These are phyloP conservation scores for Phytophthora syringae DNA, from an alignment of 352 stramenopile genomes.

Conservation along the genomic window DNA sequence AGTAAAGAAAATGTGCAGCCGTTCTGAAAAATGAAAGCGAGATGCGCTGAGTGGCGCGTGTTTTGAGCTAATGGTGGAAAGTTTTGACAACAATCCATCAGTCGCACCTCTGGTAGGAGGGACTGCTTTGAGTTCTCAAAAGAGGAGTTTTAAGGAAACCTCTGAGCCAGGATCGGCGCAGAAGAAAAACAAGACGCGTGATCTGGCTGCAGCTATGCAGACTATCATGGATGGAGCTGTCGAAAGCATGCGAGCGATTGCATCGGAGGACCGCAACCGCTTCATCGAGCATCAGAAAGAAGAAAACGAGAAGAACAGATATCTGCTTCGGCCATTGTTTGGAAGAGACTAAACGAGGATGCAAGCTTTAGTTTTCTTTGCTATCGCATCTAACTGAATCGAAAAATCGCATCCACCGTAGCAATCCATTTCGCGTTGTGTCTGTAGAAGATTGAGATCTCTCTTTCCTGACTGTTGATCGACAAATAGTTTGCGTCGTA, in stretches of 20 bases:
- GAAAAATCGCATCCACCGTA: not conserved
- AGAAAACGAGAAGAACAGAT: no score
- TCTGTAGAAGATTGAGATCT: no score
- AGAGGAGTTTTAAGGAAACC: not conserved
- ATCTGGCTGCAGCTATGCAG: not conserved
- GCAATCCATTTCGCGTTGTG: no score
- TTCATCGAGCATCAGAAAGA: not conserved
- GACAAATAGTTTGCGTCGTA: no score
- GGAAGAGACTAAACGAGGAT: no score
- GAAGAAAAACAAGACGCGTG: not conserved
- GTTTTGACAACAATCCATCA: constrained; percentile 6
- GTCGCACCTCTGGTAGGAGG: not conserved
- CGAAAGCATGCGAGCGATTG: not conserved
- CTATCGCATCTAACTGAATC: not conserved
- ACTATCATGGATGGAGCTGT: not conserved
- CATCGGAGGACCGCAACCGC: not conserved
- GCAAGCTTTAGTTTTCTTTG: no score
- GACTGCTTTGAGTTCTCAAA: not conserved
- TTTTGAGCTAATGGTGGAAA: no score
- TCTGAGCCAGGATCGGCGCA: not conserved
- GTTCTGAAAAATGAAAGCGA: constrained; percentile 1
- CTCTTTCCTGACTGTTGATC: no score
- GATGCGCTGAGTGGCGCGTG: not conserved
- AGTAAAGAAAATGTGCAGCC: not conserved
- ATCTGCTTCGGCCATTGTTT: no score